Conservation (phyloP, 768 basidiomycete genomes). For the Boletus edulis region DNA sequence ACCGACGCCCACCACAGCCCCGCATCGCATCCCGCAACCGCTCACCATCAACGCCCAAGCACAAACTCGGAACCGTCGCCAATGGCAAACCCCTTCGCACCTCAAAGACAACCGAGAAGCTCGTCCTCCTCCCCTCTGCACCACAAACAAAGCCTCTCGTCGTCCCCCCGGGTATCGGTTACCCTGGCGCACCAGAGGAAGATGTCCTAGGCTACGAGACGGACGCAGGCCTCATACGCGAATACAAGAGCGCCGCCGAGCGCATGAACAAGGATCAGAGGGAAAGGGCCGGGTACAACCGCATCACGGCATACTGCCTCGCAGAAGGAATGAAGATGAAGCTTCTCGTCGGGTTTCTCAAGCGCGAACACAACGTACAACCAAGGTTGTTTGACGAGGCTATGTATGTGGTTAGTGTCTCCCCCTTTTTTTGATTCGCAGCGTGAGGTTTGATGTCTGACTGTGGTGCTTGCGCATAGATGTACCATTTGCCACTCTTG, state of each 20-base stretch:
- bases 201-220: constrained; percentile 61
- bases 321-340: constrained; percentile 87
- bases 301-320: constrained; percentile 88
- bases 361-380: constrained; percentile 88
- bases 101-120: constrained; percentile 88
- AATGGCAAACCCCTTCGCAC: constrained; percentile 64
- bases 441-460: not conserved
- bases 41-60: constrained; percentile 14
- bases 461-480: constrained; percentile 40
- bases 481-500: constrained; percentile 88
- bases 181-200: constrained; percentile 36
- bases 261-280: constrained; percentile 86
- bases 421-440: not conserved
- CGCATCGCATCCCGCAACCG: constrained; percentile 17
- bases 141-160: constrained; percentile 78
- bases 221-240: constrained; percentile 57
- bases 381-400: constrained; percentile 92
- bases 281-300: constrained; percentile 73
- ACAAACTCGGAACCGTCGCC: constrained; percentile 15
- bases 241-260: constrained; percentile 84
- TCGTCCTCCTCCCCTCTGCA: constrained; percentile 85
- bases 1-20: constrained; percentile 23
- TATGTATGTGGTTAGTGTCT: constrained; percentile 74
- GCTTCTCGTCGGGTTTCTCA: constrained; percentile 78
- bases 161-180: constrained; percentile 14